Evolutionary conservation across 2,329 filamentous ascomycete genomes (phyloP), one percentile per base, ranked within the genome.

Genomic region (Fusarium transvaalense): DNA sequence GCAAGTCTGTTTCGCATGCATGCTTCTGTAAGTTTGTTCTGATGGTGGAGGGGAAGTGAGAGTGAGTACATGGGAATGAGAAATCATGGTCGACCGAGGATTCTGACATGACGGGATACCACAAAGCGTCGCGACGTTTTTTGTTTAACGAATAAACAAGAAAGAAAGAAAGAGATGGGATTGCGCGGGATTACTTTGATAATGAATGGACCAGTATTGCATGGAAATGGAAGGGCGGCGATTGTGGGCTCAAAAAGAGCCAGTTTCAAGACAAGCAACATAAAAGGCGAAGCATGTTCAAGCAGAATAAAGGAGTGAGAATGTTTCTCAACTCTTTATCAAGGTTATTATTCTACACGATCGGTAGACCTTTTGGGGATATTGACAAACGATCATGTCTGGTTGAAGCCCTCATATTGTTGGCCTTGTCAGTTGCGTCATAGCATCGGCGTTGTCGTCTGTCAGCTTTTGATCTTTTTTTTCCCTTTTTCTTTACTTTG

Each of bases 361-460:
- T 50, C 31, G 31, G 10, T 27, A 25, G 21, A n/a, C 10, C 37
- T 61, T 13, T n/a, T 3, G 19, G 23, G 14, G 14, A 29, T 37
- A 19, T 46, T 48, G 38, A 45, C 47, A 29, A 51, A 45, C 47
- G 34, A 51, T 52, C 19, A 10, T 35, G 19, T 37, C 37, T 60
- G 39, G 31, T 55, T 25, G 47, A 10, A 53, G 38, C 39, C 52
- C 38, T 62, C 53, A 38, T 38, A 34, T 34, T 54, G 35, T 55
- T 62, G 52, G 51, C 51, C 56, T 56, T 53, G 38, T 56, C 37
- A 56, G 59, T 48, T 67, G 65, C 62, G 63, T 71, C 74, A 76
- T 76, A 73, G 73, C 64, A 73, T 70, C 63, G 73, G 72, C 68
- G 72, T 71, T 71, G 32, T 59, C 42, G 29, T 52, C 46, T 39